Conservation (phyloP, 352 stramenopile genomes). For the Globisporangium mamillatum region DNA sequence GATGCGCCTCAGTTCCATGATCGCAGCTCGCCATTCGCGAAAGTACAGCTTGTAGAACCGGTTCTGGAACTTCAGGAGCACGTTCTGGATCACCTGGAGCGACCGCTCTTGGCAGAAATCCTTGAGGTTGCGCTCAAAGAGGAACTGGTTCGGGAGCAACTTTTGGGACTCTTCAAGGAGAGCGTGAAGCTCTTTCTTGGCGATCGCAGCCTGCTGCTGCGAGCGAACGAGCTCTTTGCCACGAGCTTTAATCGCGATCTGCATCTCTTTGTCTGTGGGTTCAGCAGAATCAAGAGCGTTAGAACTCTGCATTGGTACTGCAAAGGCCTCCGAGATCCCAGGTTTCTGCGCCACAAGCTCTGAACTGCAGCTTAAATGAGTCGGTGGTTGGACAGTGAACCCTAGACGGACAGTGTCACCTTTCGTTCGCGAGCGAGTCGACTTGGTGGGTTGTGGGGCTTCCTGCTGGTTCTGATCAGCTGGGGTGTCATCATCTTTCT, state of each 20-base stretch:
- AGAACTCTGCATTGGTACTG: no score
- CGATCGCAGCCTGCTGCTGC: constrained; percentile 19
- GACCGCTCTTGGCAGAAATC: constrained; percentile 39
- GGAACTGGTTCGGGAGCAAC: constrained; percentile 45
- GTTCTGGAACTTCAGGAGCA: constrained; percentile 46
- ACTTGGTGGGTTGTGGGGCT: neutral
- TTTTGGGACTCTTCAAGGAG: constrained; percentile 32
- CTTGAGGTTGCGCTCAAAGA: constrained; percentile 58
- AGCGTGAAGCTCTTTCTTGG: constrained; percentile 22
- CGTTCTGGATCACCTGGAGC: constrained; percentile 37
- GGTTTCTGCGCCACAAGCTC: neutral
- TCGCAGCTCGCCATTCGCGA: constrained; percentile 26
- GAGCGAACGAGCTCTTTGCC: constrained; percentile 24
- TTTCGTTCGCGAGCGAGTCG: neutral
- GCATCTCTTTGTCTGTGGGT: constrained; percentile 21
- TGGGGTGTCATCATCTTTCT: neutral
- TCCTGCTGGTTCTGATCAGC: neutral
- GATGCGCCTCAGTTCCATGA: constrained; percentile 21
- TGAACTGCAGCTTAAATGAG: neutral
- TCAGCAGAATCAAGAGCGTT: neutral
- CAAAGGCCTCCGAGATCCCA: neutral
- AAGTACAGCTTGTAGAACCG: constrained; percentile 56
- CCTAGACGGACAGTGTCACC: neutral
- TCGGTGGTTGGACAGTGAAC: neutral
- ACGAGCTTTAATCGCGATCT: constrained; percentile 19